Percentiles rank a stretch among this genome's conserved stretches.
Conservation (phyloP, 495 filamentous ascomycete genomes). For the Aspergillus ellipticus region DNA sequence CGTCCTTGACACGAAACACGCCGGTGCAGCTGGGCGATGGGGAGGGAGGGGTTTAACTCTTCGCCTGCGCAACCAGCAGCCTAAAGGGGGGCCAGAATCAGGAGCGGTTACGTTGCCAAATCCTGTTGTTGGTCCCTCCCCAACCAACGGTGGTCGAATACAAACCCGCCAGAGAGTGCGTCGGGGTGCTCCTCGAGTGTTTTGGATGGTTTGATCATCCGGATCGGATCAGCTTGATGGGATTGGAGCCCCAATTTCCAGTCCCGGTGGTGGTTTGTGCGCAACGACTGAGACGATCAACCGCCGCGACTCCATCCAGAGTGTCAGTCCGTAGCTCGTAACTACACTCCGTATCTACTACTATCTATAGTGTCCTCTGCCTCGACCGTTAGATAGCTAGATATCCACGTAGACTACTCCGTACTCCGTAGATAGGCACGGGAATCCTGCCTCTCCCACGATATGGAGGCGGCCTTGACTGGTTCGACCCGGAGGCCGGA, state of each 20-base stretch:
- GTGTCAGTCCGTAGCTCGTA: not conserved
- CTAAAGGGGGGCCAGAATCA: not conserved
- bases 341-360: too few species aligned
- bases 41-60: too few species aligned
- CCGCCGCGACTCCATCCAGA: not conserved
- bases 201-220: too few species aligned
- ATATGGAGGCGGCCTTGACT: not conserved
- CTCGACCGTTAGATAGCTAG: too few species aligned
- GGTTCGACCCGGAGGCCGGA: not conserved
- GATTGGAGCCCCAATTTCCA: not conserved
- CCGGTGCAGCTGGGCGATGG: too few species aligned
- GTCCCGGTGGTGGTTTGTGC: not conserved
- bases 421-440: not conserved
- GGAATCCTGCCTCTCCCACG: not conserved
- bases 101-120: not conserved
- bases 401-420: too few species aligned
- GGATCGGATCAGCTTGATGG: not conserved
- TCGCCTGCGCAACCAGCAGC: not conserved
- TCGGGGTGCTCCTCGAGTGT: too few species aligned
- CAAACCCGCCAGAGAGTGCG: too few species aligned
- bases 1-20: slow-evolving; percentile 2
- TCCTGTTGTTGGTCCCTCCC: too few species aligned
- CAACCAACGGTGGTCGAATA: too few species aligned
- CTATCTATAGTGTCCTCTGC: too few species aligned
- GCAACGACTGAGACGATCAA: not conserved